A percentile compares a stretch with the other conserved stretches of the same genome.
Evolutionary conservation across 192 early-diverging fungal genomes (phyloP).

Genomic region (Tieghemiomyces parasiticus): DNA sequence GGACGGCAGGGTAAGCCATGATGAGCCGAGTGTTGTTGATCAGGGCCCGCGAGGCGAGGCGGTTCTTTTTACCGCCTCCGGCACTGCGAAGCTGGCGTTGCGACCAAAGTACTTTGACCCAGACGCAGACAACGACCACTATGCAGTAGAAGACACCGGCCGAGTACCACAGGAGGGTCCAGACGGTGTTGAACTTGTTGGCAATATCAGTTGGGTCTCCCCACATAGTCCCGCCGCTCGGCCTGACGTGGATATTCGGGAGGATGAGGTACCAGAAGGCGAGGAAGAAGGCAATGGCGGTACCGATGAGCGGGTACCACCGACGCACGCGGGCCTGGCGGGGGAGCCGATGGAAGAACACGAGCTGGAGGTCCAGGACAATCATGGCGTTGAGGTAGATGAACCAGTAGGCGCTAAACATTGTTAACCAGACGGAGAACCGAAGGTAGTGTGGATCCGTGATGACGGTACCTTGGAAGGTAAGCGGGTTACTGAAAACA

Average conservation of each 20-base stretch:
- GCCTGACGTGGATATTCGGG: background rate
- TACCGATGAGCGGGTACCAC: background rate
- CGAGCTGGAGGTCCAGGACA: background rate
- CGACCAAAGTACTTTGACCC: background rate
- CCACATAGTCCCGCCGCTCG: background rate
- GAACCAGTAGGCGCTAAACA: background rate
- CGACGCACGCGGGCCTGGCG: background rate
- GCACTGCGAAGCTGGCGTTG: background rate
- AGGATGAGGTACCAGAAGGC: background rate
- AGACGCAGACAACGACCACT: background rate
- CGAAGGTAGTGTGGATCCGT: background rate
- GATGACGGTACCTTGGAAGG: background rate
- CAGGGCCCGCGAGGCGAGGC: background rate
- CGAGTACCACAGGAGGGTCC: background rate
- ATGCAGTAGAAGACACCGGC: conserved; percentile 1
- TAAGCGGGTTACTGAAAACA: background rate
- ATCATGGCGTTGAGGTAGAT: background rate
- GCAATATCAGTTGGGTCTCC: background rate
- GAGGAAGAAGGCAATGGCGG: background rate
- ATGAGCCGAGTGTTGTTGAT: background rate
- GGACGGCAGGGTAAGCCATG: background rate
- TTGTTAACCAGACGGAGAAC: background rate
- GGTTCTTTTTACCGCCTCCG: background rate
- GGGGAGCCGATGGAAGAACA: background rate
- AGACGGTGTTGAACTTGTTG: background rate